Evolutionary conservation across 345 rosid genomes (phyloP).

Genomic region (Eucalyptus curtisii): DNA sequence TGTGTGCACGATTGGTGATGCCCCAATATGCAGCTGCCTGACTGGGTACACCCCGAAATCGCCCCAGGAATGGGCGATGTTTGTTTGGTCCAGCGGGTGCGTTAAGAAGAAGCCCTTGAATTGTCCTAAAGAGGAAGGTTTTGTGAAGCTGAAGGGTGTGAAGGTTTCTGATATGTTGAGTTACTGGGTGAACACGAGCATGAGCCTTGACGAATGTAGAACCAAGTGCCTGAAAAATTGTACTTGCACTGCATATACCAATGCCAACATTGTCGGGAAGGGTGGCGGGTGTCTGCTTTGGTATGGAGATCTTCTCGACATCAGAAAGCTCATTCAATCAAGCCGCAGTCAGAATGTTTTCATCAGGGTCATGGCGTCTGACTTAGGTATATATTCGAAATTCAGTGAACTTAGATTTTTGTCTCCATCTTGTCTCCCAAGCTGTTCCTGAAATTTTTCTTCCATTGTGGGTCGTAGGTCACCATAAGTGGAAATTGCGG

Average conservation of each 20-base stretch:
- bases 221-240: slow-evolving; percentile 4
- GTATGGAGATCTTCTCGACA: slow-evolving; percentile 13
- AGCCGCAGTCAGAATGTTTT: slow-evolving; percentile 11
- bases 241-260: slow-evolving; percentile 33
- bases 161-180: slow-evolving; percentile 7
- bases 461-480: neutral
- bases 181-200: neutral
- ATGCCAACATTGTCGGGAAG: slow-evolving; percentile 6
- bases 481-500: neutral
- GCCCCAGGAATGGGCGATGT: neutral
- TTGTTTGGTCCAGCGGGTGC: neutral
- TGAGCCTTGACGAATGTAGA: slow-evolving; percentile 21
- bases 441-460: neutral
- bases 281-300: slow-evolving; percentile 43
- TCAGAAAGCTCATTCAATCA: neutral
- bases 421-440: neutral
- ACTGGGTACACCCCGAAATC: neutral
- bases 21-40: neutral
- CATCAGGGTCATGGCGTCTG: slow-evolving; percentile 9
- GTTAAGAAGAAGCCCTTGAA: neutral
- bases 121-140: slow-evolving; percentile 1
- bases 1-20: neutral
- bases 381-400: neutral
- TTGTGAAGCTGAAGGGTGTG: slow-evolving; percentile 1
- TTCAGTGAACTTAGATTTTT: too few species aligned